A percentile compares a stretch with the other conserved stretches of the same genome.
phyloP scores from a whole-genome alignment of 2,329 filamentous ascomycete genomes.

The Ilyonectria mors-panacis region DNA sequence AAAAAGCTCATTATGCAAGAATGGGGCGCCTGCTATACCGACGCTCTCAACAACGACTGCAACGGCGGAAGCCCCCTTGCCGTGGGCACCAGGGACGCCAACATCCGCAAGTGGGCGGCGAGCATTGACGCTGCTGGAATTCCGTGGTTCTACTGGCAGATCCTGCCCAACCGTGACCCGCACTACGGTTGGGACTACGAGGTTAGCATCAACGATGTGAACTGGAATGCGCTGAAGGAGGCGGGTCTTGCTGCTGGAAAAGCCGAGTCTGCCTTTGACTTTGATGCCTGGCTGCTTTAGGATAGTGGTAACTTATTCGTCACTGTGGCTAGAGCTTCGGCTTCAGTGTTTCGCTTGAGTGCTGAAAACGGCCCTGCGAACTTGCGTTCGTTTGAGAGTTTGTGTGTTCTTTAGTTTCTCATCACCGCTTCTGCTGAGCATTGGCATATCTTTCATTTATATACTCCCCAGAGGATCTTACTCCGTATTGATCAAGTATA shows the following conservation, averaged over 20 bases:
- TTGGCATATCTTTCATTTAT: too few species aligned
- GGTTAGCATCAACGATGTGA: constrained; percentile 45
- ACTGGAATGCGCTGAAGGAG: constrained; percentile 39
- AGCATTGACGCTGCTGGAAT: constrained; percentile 49
- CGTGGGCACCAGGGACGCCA: constrained; percentile 40
- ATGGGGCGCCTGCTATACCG: constrained; percentile 47
- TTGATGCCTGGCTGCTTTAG: neutral
- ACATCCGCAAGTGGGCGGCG: constrained; percentile 48
- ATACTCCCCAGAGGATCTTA: too few species aligned
- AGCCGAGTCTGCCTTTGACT: constrained; percentile 9
- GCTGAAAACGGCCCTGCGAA: too few species aligned
- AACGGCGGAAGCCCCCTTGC: constrained; percentile 33
- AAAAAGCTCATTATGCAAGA: constrained; percentile 51
- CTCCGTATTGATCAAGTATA: too few species aligned
- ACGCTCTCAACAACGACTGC: constrained; percentile 48
- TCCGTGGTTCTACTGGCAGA: constrained; percentile 55
- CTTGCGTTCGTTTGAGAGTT: too few species aligned
- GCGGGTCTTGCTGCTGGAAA: neutral
- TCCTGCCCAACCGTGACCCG: constrained; percentile 50
- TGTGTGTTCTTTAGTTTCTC: too few species aligned
- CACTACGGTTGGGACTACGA: constrained; percentile 52
- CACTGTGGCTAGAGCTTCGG: too few species aligned
- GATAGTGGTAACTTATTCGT: too few species aligned
- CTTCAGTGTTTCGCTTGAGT: too few species aligned
- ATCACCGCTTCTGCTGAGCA: too few species aligned